Evolutionary conservation across 495 filamentous ascomycete species (phyloP), one percentile per base, ranked within the genome.

Genomic region (Chlorociboria aeruginascens): DNA sequence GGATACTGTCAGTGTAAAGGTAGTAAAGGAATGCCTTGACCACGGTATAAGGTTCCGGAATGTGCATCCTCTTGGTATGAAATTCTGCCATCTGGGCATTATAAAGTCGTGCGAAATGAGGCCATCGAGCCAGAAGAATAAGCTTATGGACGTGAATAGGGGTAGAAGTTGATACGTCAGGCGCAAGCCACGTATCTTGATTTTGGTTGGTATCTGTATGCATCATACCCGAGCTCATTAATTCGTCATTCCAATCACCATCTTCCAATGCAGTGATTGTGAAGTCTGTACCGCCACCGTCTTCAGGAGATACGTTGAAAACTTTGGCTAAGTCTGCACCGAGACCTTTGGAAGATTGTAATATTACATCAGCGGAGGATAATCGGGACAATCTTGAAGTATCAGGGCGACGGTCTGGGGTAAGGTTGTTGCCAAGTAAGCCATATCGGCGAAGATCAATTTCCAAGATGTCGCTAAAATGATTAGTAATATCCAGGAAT

Each of bases 11-110:
- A 3, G 90, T 95, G 66, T 98, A 98, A 12, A 98, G 74, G 60
- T 95, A 98, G 69, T 89, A 92, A 20, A 97, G 70, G 60, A 98
- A 98, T 1, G 89, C 85, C 49, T 86, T 87, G 46, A 98, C 93
- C 4, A 95, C 89, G 4, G 81, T 81, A 62, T 96, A 97, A 1
- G 89, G 87, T 60, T 97, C 93, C 0, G 93, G 89, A 36, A 98
- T 94, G 65, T 97, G 92, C 84, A 98, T 89, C 61, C 85, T 85
- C 56, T 89, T 89, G 10, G 85, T 87, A 62, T 97, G 92, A 57
- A 92, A 97, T 61, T 98, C 92, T 8, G 83, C 79, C 92, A 98
- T 97, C 54, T 94, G 87, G 8, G 90, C 78, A 14, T 85, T 76
- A 64, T 92, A 96, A 4, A 98, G 65, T 8, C 90, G 81, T 20